Conservation (phyloP, 176 grass and related monocot species). For the Ensete glaucum region DNA sequence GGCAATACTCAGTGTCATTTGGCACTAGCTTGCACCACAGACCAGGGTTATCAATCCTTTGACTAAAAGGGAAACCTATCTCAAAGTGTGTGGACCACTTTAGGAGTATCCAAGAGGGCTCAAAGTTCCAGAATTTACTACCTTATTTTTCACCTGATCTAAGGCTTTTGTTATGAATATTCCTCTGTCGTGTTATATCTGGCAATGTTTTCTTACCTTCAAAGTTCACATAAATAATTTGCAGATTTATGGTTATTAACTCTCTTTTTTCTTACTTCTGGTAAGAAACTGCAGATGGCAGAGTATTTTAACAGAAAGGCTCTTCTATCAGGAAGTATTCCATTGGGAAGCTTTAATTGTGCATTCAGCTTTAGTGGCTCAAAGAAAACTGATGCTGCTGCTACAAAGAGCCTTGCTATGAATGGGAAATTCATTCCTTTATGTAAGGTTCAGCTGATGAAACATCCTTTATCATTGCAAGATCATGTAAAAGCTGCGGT, state of each 20-base stretch:
- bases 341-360: slow-evolving; percentile 47
- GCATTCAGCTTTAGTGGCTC: slow-evolving; percentile 53
- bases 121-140: too few relatives aligned
- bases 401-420: slow-evolving; percentile 47
- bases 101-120: too few relatives aligned
- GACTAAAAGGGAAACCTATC: too few relatives aligned
- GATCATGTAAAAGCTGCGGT: slow-evolving; percentile 38
- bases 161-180: neutral
- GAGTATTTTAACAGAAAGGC: slow-evolving; percentile 49
- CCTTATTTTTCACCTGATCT: neutral
- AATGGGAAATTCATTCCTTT: slow-evolving; percentile 40
- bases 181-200: neutral
- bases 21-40: too few relatives aligned
- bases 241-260: too few relatives aligned
- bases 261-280: neutral
- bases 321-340: slow-evolving; percentile 32
- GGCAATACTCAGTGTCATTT: too few relatives aligned
- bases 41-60: too few relatives aligned
- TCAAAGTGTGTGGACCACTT: too few relatives aligned
- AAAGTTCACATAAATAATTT: too few relatives aligned
- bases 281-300: slow-evolving; percentile 40
- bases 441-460: slow-evolving; percentile 32
- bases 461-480: slow-evolving; percentile 21
- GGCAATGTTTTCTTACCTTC: neutral
- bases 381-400: slow-evolving; percentile 42